Conservation (phyloP, 2,329 filamentous ascomycete species). For the Colletotrichum neosansevieriae region DNA sequence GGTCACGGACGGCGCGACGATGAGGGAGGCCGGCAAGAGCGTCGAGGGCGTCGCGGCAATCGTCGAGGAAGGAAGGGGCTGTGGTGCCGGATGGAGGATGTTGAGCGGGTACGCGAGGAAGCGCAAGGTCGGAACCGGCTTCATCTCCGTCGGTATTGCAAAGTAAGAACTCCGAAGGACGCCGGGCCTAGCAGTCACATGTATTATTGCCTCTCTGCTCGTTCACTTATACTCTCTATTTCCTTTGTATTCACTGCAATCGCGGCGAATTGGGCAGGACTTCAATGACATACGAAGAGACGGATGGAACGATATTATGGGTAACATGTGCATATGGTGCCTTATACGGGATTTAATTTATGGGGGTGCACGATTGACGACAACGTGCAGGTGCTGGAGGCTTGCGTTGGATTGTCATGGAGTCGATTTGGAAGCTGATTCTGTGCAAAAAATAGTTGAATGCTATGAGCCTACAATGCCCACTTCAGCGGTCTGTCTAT, state of each 20-base stretch:
- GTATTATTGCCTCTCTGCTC: neutral
- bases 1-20: constrained; percentile 62
- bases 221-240: neutral
- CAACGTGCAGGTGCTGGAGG: neutral
- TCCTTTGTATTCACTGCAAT: neutral
- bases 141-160: constrained; percentile 48
- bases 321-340: neutral
- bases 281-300: constrained; percentile 1
- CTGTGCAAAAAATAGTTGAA: too few species aligned
- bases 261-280: neutral
- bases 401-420: too few species aligned
- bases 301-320: neutral
- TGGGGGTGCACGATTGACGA: neutral
- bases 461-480: too few species aligned
- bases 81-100: constrained; percentile 71
- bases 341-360: neutral
- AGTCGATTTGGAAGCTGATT: too few species aligned
- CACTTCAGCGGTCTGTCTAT: too few species aligned
- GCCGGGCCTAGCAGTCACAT: neutral
- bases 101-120: constrained; percentile 75
- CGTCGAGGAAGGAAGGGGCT: constrained; percentile 72
- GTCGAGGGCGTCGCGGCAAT: constrained; percentile 71
- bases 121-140: constrained; percentile 57
- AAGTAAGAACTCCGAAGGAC: neutral
- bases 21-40: constrained; percentile 68